Evolutionary conservation across 2,329 filamentous ascomycete species (phyloP).

Genomic region (Penicillium sp.): DNA sequence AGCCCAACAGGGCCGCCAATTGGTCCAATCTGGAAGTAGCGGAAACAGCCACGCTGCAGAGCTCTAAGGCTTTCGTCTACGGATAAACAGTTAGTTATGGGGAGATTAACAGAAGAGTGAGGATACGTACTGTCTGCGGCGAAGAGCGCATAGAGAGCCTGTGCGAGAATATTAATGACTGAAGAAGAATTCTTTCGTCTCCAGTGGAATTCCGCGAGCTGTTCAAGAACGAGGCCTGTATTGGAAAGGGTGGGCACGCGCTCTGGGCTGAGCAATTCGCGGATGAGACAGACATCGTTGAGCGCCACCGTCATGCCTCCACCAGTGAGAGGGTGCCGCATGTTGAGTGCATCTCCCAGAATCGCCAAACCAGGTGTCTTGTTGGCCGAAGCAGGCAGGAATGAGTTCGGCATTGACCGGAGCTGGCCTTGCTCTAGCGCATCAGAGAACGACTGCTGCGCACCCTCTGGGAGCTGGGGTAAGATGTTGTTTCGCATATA

Average conservation of each 20-base stretch:
- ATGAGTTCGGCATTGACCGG: conserved; percentile 94
- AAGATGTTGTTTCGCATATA: conserved; percentile 79
- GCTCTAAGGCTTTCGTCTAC: conserved; percentile 67
- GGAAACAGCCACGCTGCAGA: conserved; percentile 86
- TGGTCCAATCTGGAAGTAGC: conserved; percentile 76
- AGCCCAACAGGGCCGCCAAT: conserved; percentile 77
- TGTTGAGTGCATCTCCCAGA: conserved; percentile 94
- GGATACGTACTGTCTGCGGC: conserved; percentile 64
- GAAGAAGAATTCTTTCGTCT: conserved; percentile 74
- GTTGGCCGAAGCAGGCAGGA: conserved; percentile 76
- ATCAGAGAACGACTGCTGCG: conserved; percentile 70
- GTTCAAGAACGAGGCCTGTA: conserved; percentile 61
- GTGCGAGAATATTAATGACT: conserved; percentile 97
- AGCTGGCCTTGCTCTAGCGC: conserved; percentile 78
- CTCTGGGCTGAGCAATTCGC: conserved; percentile 68
- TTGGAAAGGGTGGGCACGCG: conserved; percentile 68
- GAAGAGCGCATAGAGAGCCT: conserved; percentile 88
- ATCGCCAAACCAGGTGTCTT: conserved; percentile 71
- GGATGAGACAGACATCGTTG: conserved; percentile 80
- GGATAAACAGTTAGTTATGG: conserved; percentile 5
- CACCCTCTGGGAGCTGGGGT: conserved; percentile 68
- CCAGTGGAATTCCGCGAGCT: conserved; percentile 81
- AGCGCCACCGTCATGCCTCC: conserved; percentile 98
- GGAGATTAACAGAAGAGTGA: not conserved
- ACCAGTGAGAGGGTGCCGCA: conserved; percentile 97